phyloP scores from a whole-genome alignment of 1,284 basidiomycete genomes.

The Fomitiporia mediterranea region DNA sequence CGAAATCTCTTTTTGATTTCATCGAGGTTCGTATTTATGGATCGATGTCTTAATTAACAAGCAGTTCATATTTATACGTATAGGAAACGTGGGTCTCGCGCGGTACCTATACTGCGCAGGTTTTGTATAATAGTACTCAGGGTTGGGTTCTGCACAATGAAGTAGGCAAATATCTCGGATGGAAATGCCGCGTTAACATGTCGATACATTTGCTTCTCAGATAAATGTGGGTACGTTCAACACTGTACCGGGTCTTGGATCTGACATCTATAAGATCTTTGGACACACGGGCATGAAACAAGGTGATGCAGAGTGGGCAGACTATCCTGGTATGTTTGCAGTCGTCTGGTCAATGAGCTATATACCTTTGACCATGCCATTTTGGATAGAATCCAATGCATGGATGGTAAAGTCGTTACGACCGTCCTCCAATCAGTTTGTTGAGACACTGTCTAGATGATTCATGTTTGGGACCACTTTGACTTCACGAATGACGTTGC shows the following conservation, averaged over 20 bases:
- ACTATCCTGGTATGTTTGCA: constrained; percentile 59
- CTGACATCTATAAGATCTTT: constrained; percentile 50
- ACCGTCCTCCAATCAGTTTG: too few relatives aligned
- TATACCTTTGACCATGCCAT: not conserved
- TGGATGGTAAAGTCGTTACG: constrained; percentile 79
- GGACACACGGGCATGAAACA: constrained; percentile 76
- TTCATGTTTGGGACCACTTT: constrained; percentile 75
- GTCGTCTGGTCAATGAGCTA: too few relatives aligned
- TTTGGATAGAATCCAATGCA: constrained; percentile 56
- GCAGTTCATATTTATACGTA: constrained; percentile 6
- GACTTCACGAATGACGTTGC: constrained; percentile 61
- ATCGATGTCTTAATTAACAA: not conserved
- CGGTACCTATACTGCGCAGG: constrained; percentile 58
- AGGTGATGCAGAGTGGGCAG: constrained; percentile 53
- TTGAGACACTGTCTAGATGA: too few relatives aligned
- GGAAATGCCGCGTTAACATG: too few relatives aligned
- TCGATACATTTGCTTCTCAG: too few relatives aligned
- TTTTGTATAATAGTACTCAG: constrained; percentile 61
- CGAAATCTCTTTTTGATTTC: constrained; percentile 57
- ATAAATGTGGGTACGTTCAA: constrained; percentile 48
- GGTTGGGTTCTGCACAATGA: constrained; percentile 73
- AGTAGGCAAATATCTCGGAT: constrained; percentile 36
- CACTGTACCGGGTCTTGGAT: too few relatives aligned
- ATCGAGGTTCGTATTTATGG: constrained; percentile 54
- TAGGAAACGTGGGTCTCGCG: constrained; percentile 73